A percentile compares a stretch with the other conserved stretches of the same genome.
Conservation (phyloP, 768 basidiomycete genomes). For the Mycena alexandri region DNA sequence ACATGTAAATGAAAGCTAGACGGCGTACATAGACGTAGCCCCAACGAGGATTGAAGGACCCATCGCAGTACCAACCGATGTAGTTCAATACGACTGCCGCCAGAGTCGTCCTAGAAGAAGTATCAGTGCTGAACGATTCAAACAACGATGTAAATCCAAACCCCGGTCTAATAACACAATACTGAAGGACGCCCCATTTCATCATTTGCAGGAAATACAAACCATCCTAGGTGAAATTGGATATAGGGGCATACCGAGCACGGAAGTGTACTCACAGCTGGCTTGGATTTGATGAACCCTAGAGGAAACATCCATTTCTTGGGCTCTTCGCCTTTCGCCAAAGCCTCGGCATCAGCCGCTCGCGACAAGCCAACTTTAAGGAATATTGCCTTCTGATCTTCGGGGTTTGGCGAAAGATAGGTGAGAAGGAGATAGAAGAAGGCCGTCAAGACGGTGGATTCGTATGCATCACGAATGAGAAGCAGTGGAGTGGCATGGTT, state of each 20-base stretch:
- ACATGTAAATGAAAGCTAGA: not conserved
- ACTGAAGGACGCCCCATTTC: slow-evolving; percentile 85
- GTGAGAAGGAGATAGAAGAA: slow-evolving; percentile 84
- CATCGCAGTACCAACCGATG: slow-evolving; percentile 78
- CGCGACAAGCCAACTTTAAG: slow-evolving; percentile 68
- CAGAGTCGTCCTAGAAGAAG: slow-evolving; percentile 61
- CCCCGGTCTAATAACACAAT: slow-evolving; percentile 71
- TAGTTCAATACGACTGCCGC: slow-evolving; percentile 73
- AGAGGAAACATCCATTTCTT: slow-evolving; percentile 81
- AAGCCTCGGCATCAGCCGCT: slow-evolving; percentile 61
- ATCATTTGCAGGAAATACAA: slow-evolving; percentile 78
- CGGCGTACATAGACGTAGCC: slow-evolving; percentile 74
- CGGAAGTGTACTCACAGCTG: slow-evolving; percentile 55
- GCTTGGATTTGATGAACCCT: slow-evolving; percentile 72
- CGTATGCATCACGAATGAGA: slow-evolving; percentile 80
- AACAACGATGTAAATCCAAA: slow-evolving; percentile 49
- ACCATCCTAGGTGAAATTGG: slow-evolving; percentile 27
- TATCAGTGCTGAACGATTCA: not conserved
- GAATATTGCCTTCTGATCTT: slow-evolving; percentile 73
- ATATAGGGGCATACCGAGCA: slow-evolving; percentile 1
- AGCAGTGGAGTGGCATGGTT: slow-evolving; percentile 78
- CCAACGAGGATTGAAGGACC: slow-evolving; percentile 76
- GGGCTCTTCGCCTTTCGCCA: slow-evolving; percentile 57
- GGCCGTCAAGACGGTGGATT: slow-evolving; percentile 78
- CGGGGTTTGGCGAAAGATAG: slow-evolving; percentile 74